Base-by-base conservation (phyloP, 73 alveolate species). In the Paramecium bursaria region DNA sequence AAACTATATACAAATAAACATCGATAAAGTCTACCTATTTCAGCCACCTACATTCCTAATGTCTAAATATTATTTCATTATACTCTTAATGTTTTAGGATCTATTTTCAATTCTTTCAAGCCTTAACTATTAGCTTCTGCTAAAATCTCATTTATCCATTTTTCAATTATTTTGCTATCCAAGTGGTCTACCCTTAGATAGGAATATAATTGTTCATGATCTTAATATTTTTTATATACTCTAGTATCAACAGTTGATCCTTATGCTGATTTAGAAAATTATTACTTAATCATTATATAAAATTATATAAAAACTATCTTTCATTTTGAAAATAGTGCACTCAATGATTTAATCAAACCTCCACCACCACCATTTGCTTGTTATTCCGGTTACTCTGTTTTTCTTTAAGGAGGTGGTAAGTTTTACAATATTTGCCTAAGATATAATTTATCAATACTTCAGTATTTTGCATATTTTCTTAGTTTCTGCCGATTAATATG, bases 41-140 rank as follows among this genome's bases (percentile, higher is more conserved):
- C 76, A 23, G 27, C 76, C 27, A 30, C 51, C 76, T 57, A 30
- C 17, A 57, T 50, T 27, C 76, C 76, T 57, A 57, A 30, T 30
- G 33, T 50, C 76, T 57, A 30, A 30, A 57, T 30, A 27, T 30
- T 13, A 57, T 27, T 57, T 57, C 52, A 30, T 14, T 57, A 48
- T 23, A 57, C 30, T 25, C 76, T 50, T 14, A 57, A 57, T 57
- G 27, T 57, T 14, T 10, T 30, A 14, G 33, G 33, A 57, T 50
- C 33, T 48, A 13, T 57, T 23, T 57, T 30, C 33, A 30, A 30
- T 17, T 57, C 76, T 30, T 57, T 57, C 17, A 57, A 30, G 50
- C 76, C n/a, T n/a, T n/a, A n/a, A n/a, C n/a, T n/a, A n/a, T n/a
- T 30, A 9, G 49, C 52, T 57, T 57, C 76, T 25, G 17, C 33